A percentile compares a stretch with the other conserved stretches of the same genome.
phyloP scores from a whole-genome alignment of 306 rosid genomes.

The Fragaria nilgerrensis region DNA sequence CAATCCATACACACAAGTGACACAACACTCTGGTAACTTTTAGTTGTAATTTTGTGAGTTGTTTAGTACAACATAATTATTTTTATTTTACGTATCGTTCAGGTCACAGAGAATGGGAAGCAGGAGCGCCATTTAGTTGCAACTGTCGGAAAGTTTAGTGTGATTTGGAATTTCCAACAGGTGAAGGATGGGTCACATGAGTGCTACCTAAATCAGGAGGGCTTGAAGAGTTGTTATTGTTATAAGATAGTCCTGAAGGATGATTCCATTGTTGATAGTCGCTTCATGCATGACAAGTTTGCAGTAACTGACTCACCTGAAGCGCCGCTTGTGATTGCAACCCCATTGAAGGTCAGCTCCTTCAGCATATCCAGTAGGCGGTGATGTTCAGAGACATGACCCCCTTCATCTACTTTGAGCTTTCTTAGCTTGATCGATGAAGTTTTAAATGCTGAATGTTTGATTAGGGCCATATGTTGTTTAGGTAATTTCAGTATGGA shows the following conservation, averaged over 20 bases:
- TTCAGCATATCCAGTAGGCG: conserved; percentile 86
- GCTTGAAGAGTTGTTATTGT: conserved; percentile 96
- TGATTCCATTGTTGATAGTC: conserved; percentile 93
- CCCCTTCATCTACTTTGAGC: conserved; percentile 21
- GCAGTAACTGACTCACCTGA: conserved; percentile 91
- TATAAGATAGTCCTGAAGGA: conserved; percentile 93
- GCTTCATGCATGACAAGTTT: conserved; percentile 94
- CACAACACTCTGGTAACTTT: background rate
- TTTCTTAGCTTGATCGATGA: conserved; percentile 31
- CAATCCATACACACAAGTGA: background rate
- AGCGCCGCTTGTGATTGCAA: conserved; percentile 95
- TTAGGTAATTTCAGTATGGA: conserved; percentile 14
- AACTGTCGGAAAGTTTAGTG: conserved; percentile 96
- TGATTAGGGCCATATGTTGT: conserved; percentile 16
- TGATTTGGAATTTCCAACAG: conserved; percentile 97
- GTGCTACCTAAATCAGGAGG: conserved; percentile 85
- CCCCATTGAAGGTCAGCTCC: conserved; percentile 97
- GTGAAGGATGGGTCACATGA: conserved; percentile 88
- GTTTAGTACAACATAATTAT: background rate
- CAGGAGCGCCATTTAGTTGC: conserved; percentile 98
- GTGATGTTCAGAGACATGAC: conserved; percentile 33
- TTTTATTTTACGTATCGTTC: conserved; percentile 8
- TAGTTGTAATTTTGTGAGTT: background rate
- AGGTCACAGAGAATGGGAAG: conserved; percentile 96
- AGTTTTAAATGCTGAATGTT: conserved; percentile 18